Percentiles rank a stretch among this genome's conserved stretches.
These are phyloP conservation scores for Pyrus hybrid DNA, from an alignment of 331 rosid species.

Conservation along the genomic window DNA sequence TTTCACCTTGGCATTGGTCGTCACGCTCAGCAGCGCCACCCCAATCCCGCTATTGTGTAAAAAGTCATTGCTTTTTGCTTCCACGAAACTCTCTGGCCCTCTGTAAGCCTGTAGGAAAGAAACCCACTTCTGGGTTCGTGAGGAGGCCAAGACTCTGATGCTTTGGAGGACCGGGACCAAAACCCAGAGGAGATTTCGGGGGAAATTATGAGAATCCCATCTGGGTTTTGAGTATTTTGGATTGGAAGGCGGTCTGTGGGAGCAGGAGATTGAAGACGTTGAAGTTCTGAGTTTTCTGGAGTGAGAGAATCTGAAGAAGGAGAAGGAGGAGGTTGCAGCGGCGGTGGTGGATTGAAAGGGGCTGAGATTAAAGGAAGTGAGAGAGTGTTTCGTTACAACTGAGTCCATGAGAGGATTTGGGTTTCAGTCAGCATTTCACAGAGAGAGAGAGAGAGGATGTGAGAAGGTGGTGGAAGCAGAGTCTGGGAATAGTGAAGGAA, in stretches of 20 bases:
- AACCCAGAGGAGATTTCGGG: slow-evolving; percentile 23
- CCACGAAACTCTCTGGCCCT: slow-evolving; percentile 11
- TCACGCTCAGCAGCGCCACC: slow-evolving; percentile 49
- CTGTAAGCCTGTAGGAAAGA: slow-evolving; percentile 3
- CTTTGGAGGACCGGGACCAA: slow-evolving; percentile 18
- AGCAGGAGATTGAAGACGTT: background rate
- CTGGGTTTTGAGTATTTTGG: slow-evolving; percentile 6
- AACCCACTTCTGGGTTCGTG: slow-evolving; percentile 24
- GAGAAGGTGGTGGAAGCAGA: background rate
- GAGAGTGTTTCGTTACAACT: slow-evolving; percentile 17
- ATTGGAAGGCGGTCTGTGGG: slow-evolving; percentile 5
- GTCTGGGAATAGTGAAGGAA: background rate
- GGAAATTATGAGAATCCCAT: background rate
- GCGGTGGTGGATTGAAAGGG: background rate
- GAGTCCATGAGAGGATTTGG: slow-evolving; percentile 41
- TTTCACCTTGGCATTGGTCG: slow-evolving; percentile 44
- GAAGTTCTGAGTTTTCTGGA: background rate
- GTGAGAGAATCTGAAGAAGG: slow-evolving; percentile 12
- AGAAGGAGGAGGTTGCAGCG: background rate
- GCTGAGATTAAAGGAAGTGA: slow-evolving; percentile 11
- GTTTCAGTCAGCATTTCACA: slow-evolving; percentile 45
- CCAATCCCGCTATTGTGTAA: slow-evolving; percentile 53
- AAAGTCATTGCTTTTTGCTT: background rate
- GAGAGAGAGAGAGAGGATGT: background rate
- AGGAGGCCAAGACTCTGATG: slow-evolving; percentile 24